Evolutionary conservation across 306 rosid species (phyloP), one percentile per base, ranked within the genome.

Genomic region (Cucurbita pepo): DNA sequence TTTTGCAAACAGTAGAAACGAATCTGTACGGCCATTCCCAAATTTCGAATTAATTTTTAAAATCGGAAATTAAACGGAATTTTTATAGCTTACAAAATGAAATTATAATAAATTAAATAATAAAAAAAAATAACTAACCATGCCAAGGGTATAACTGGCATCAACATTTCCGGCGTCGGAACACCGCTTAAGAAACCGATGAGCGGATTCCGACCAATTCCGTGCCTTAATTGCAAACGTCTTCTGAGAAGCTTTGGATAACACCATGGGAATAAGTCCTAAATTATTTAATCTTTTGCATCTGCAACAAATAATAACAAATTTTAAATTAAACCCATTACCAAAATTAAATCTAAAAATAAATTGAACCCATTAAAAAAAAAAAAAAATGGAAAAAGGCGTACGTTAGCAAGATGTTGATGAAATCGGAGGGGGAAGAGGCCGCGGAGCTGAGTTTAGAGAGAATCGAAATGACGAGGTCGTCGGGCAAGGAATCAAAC

Each of bases 121-220:
- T 2, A 40, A 40, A 5, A 61, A 40, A 63, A 16, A n/a, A n/a
- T 22, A 51, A 82, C 96, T 80, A 2, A 93, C 98, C 98, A 93
- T 90, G 86, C 98, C 98, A 10, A 93, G 88, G 72, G 94, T 87
- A 72, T 90, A 93, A 77, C 90, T 87, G 4, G 98, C 98, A 69
- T 88, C 97, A 1, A 83, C 77, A 81, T 93, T 93, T n/a, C 97
- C 98, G 53, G 98, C 86, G 13, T 90, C 97, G 63, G 86, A 82
- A 16, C 96, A 88, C n/a, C 22, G 91, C 80, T 90, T 93, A 38
- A 93, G 82, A 48, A 90, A 93, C 0, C 87, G 89, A 69, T 90
- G 97, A 74, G 96, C 79, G 7, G 94, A 81, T 21, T 93, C 97
- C 8, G 80, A 81, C 98, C 98, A 93, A 25, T 83, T 93, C 59